phyloP scores from a whole-genome alignment of 2,329 filamentous ascomycete genomes.

The Trichoderma asperellum region DNA sequence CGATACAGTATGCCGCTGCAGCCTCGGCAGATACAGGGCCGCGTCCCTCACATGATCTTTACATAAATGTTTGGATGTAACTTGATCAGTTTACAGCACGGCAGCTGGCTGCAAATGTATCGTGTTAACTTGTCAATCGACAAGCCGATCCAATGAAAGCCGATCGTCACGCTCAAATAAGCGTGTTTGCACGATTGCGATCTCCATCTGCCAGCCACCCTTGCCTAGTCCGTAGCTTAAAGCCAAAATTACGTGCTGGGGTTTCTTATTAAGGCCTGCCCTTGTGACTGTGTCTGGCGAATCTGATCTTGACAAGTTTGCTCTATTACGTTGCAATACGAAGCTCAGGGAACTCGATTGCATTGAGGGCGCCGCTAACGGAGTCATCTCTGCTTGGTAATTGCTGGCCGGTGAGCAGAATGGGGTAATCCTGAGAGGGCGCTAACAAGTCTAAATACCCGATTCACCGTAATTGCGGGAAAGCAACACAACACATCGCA shows the following conservation, averaged over 20 bases:
- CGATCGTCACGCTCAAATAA: neutral
- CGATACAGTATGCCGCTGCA: neutral
- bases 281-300: conserved; percentile 16
- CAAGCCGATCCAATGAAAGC: neutral
- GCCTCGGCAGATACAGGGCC: neutral
- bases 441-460: neutral
- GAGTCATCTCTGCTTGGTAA: conserved; percentile 13
- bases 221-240: neutral
- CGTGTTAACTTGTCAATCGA: neutral
- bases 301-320: conserved; percentile 15
- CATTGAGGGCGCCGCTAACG: neutral
- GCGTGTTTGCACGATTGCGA: neutral
- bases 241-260: neutral
- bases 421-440: neutral
- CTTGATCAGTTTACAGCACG: neutral
- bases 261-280: conserved; percentile 1
- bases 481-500: neutral
- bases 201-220: conserved; percentile 1
- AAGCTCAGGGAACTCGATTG: neutral
- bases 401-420: conserved; percentile 11
- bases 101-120: neutral
- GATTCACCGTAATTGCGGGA: conserved; percentile 10
- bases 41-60: neutral
- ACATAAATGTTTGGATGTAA: neutral
- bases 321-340: conserved; percentile 7